Conservation (phyloP, 1,139 yeast genomes). For the Meyerozyma carpophila region DNA sequence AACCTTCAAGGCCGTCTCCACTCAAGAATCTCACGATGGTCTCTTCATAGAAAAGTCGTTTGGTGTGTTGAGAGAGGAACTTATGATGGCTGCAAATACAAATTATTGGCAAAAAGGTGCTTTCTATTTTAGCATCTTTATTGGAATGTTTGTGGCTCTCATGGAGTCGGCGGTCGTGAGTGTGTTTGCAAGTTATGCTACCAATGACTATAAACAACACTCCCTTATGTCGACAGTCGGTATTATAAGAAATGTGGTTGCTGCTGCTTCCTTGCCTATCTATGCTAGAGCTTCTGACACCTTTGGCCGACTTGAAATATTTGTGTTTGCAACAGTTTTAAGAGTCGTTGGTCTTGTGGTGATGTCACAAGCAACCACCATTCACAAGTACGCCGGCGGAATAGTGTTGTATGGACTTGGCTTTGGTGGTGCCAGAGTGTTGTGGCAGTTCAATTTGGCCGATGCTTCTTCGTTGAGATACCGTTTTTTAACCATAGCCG, state of each 20-base stretch:
- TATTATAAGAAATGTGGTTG: constrained; percentile 58
- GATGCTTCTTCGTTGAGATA: constrained; percentile 67
- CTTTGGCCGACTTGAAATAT: constrained; percentile 61
- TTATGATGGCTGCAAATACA: constrained; percentile 9
- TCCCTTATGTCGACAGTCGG: constrained; percentile 61
- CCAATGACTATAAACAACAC: constrained; percentile 51
- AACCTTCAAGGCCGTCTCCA: background rate
- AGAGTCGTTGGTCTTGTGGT: constrained; percentile 68
- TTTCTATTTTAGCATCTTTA: constrained; percentile 7
- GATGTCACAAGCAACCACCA: constrained; percentile 61
- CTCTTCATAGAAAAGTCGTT: constrained; percentile 3
- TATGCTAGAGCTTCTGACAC: constrained; percentile 67
- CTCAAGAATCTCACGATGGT: background rate
- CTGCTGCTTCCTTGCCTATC: constrained; percentile 68
- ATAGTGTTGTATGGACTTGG: constrained; percentile 68
- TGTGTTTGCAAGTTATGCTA: constrained; percentile 33
- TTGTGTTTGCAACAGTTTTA: constrained; percentile 49
- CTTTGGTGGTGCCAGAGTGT: constrained; percentile 56
- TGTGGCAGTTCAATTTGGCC: constrained; percentile 53
- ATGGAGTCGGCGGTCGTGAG: constrained; percentile 7
- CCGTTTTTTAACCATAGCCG: constrained; percentile 58
- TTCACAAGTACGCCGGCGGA: constrained; percentile 68
- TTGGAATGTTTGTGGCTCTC: constrained; percentile 7
- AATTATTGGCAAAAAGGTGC: constrained; percentile 2
- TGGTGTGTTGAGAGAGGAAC: constrained; percentile 10